Evolutionary conservation across 371 early-diverging fungal species (phyloP).

Genomic region (Mortierella sp.): DNA sequence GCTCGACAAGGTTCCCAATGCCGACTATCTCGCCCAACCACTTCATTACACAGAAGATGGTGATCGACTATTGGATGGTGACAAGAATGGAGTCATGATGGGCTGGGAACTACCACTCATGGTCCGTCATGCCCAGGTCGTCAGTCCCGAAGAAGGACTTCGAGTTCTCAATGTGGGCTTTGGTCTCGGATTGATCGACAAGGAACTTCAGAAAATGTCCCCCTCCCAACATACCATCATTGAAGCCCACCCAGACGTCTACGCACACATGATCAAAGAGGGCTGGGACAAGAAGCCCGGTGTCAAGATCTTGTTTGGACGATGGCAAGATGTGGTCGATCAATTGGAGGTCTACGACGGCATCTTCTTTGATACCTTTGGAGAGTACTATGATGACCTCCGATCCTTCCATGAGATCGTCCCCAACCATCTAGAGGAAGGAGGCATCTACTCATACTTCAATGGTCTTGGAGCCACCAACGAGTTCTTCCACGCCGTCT

Average conservation of each 20-base stretch:
- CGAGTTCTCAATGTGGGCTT: constrained; percentile 86
- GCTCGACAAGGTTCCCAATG: constrained; percentile 61
- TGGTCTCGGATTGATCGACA: constrained; percentile 94
- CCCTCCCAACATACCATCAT: constrained; percentile 90
- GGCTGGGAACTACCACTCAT: constrained; percentile 97
- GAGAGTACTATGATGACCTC: constrained; percentile 93
- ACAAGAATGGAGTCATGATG: constrained; percentile 97
- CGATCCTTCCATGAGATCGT: constrained; percentile 87
- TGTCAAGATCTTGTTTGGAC: constrained; percentile 88
- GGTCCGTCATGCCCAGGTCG: constrained; percentile 86
- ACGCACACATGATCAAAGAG: constrained; percentile 81
- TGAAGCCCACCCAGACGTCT: constrained; percentile 97
- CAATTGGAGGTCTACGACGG: constrained; percentile 83
- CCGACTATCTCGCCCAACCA: constrained; percentile 73
- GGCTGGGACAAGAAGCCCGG: constrained; percentile 90
- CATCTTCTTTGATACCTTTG: constrained; percentile 95
- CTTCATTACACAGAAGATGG: constrained; percentile 79
- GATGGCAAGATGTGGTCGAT: constrained; percentile 93
- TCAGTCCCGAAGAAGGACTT: constrained; percentile 75
- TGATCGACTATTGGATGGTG: constrained; percentile 82
- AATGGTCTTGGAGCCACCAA: constrained; percentile 95
- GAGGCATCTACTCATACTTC: constrained; percentile 93
- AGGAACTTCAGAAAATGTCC: constrained; percentile 76
- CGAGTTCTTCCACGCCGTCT: constrained; percentile 95
- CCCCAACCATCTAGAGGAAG: constrained; percentile 78